A percentile compares a stretch with the other conserved stretches of the same genome.
phyloP scores from a whole-genome alignment of 345 rosid species.

The Trapa bicornis region DNA sequence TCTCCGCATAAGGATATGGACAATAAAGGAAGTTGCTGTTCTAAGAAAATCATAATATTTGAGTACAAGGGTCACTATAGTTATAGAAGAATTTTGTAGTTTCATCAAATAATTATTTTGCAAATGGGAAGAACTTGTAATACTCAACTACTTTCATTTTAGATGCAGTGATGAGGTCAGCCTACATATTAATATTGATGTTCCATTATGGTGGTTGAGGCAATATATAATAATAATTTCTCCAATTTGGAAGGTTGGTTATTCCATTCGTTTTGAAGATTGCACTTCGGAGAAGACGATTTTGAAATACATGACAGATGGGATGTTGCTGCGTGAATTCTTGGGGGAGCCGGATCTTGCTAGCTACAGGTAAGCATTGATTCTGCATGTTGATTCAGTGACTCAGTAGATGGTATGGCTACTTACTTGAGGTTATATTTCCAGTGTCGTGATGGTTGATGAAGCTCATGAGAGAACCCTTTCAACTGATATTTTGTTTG shows the following conservation, averaged over 20 bases:
- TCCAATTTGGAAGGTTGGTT: constrained; percentile 57
- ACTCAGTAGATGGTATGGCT: constrained; percentile 6
- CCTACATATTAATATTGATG: not conserved
- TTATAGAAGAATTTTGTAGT: not conserved
- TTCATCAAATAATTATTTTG: not conserved
- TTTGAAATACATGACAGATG: constrained; percentile 93
- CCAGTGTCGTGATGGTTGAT: constrained; percentile 90
- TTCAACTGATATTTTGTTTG: constrained; percentile 92
- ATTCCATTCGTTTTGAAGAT: constrained; percentile 96
- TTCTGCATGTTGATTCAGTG: not conserved
- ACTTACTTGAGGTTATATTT: constrained; percentile 11
- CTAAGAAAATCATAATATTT: not conserved
- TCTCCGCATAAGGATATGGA: not conserved
- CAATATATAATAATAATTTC: not conserved
- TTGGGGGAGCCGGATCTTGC: constrained; percentile 90
- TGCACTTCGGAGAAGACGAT: constrained; percentile 93
- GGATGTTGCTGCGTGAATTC: constrained; percentile 88
- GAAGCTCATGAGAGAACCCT: constrained; percentile 99
- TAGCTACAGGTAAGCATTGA: constrained; percentile 52
- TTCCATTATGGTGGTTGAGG: not conserved
- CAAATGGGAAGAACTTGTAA: not conserved
- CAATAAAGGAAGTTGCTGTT: not conserved
- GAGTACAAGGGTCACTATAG: not conserved
- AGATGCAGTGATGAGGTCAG: not conserved
- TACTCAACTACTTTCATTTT: not conserved